Base-by-base conservation (phyloP, 768 basidiomycete genomes). In the Boletus sensibilis region DNA sequence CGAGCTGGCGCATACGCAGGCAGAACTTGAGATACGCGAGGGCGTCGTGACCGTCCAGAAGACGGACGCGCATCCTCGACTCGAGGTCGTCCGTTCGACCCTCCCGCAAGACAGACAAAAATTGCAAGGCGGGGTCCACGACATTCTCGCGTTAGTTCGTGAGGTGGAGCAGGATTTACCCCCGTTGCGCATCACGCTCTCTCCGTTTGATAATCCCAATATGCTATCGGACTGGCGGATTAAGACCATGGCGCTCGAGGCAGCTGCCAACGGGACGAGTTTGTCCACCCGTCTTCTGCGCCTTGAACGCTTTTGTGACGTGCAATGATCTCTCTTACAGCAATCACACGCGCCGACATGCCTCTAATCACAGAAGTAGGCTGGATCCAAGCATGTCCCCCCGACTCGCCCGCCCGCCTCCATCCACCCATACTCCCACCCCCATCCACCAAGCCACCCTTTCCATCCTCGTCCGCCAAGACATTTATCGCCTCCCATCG, bases 401-500 rank as follows among this genome's bases (percentile, higher is more conserved):
- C 69, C 4, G 55, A 62, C 38, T 63, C 71, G 4, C 73, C 70
- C 0, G 66, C 68, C 0, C 63, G 63, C 2, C 68, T 66, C 14
- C 62, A 62, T 51, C 69, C 71, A 1, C 68, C 78, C 27, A 61
- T 72, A 37, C 67, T 76, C 35, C 56, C 58, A 3, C 46, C 59
- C 0, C 10, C 27, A 13, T 58, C 60, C 1, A 46, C 42, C 16
- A n/a, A 31, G 10, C 13, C 35, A 4, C 29, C 29, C 1, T 5
- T 39, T 11, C 34, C 41, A 1, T 33, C 39, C 0, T 16, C 58
- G 5, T 21, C 38, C 4, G 45, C 47, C 2, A 68, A 69, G 42
- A 64, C 68, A 2, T 78, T 78, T 44, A 74, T 78, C 34, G 66
- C 68, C 23, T 66, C 75, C 29, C 77, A 77, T 50, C 61, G 57